Evolutionary conservation across 2,329 filamentous ascomycete species (phyloP), one percentile per base, ranked within the genome.

Genomic region (Diplocarpon mali): DNA sequence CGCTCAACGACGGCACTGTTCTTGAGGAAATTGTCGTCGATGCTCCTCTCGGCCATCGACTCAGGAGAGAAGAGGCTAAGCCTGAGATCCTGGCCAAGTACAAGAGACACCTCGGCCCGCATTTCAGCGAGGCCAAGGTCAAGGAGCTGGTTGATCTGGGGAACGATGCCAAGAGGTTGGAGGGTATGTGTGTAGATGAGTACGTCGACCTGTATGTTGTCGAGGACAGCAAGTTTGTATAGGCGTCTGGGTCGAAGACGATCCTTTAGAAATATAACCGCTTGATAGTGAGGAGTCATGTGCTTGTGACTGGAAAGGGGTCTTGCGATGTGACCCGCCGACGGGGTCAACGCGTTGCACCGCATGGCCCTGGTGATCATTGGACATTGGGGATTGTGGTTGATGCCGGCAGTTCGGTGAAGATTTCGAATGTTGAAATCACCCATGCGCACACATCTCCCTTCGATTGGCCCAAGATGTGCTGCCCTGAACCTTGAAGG

Each of bases 71-170:
- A 59, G 92, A 98, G 76, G 92, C 92, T 58, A 96, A 96, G 78
- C 92, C 92, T 47, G 85, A 94, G 68, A 95, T 98, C 57, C 70
- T 96, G 58, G 80, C 79, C 66, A 98, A 98, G 75, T 98, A 87
- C 73, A 83, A 89, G 80, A 81, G 85, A 64, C 92, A 98, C 68
- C 71, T 96, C 41, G 76, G 75, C 58, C 85, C 84, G 43, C 90
- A 95, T 71, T 93, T 84, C 67, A 71, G 78, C 49, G 74, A 85
- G 63, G 71, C 74, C 39, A 80, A 81, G 62, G 86, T 95, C 41
- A 76, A 90, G 69, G 73, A 92, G 69, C 74, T 98, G 44, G 75
- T 95, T 41, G 75, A 86, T 54, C 70, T 96, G 42, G 84, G 85
- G 57, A 77, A 82, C 66, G 78, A 95, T 64, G 68, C 72, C 48